These are phyloP conservation scores for Arxiozyma heterogenica DNA, from an alignment of 1,139 yeast species.

Conservation along the genomic window DNA sequence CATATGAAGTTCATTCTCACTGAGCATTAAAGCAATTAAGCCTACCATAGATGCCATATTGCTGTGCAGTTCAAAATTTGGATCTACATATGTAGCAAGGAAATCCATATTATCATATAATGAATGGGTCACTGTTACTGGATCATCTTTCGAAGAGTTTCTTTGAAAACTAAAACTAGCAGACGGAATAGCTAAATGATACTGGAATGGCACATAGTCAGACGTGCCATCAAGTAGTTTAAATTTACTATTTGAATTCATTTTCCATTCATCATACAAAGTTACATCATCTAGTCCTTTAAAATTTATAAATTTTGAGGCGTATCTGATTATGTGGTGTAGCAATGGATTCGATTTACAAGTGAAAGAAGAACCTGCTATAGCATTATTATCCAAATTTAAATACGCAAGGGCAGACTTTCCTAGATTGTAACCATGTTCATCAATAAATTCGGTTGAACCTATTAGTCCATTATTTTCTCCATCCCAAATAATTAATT, in stretches of 20 bases:
- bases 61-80: slow-evolving; percentile 45
- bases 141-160: slow-evolving; percentile 26
- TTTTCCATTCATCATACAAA: slow-evolving; percentile 32
- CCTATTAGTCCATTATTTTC: slow-evolving; percentile 40
- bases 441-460: slow-evolving; percentile 42
- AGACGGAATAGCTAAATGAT: slow-evolving; percentile 44
- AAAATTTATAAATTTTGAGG: slow-evolving; percentile 33
- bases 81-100: slow-evolving; percentile 49
- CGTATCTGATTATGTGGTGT: slow-evolving; percentile 28
- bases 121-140: slow-evolving; percentile 50
- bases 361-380: slow-evolving; percentile 36
- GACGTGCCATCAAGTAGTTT: slow-evolving; percentile 32
- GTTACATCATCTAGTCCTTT: slow-evolving; percentile 26
- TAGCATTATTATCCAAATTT: slow-evolving; percentile 37
- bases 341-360: slow-evolving; percentile 38
- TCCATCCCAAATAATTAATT: slow-evolving; percentile 45
- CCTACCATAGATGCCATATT: slow-evolving; percentile 53
- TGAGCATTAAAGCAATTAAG: slow-evolving; percentile 41
- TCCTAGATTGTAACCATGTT: slow-evolving; percentile 28
- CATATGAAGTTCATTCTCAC: slow-evolving; percentile 43
- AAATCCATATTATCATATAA: slow-evolving; percentile 50
- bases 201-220: slow-evolving; percentile 41
- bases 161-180: slow-evolving; percentile 36
- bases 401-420: slow-evolving; percentile 37
- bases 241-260: slow-evolving; percentile 24